These are phyloP conservation scores for Linderniella brevidens DNA, from an alignment of 257 asterid genomes.

Conservation along the genomic window DNA sequence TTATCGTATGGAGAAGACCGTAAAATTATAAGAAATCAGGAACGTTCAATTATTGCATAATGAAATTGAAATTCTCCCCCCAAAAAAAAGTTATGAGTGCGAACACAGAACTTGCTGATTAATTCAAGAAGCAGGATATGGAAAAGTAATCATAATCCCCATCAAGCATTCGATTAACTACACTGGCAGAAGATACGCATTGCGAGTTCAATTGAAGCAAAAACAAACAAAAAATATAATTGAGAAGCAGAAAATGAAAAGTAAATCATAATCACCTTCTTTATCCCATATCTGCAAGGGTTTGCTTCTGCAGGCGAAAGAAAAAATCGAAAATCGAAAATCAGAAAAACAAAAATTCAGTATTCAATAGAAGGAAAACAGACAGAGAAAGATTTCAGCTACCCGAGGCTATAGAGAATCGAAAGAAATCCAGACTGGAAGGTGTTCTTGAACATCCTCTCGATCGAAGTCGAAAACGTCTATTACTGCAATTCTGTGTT, in stretches of 20 bases:
- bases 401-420: conserved; percentile 93
- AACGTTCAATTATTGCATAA: background rate
- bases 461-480: conserved; percentile 8
- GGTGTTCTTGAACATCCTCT: conserved; percentile 76
- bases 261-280: conserved; percentile 34
- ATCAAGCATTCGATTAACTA: too few relatives aligned
- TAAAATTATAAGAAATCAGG: background rate
- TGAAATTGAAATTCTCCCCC: background rate
- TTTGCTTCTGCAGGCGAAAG: conserved; percentile 55
- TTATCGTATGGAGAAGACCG: conserved; percentile 3
- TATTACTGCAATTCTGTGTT: too few relatives aligned
- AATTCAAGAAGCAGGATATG: too few relatives aligned
- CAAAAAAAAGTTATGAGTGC: background rate
- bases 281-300: conserved; percentile 98
- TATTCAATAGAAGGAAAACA: background rate
- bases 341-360: background rate
- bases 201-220: background rate
- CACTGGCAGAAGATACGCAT: background rate
- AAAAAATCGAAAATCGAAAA: background rate
- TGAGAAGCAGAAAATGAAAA: background rate
- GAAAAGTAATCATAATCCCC: too few relatives aligned
- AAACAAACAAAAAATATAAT: background rate
- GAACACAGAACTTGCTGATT: too few relatives aligned
- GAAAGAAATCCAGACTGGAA: conserved; percentile 94
- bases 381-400: too few relatives aligned